Evolutionary conservation across 1,284 basidiomycete genomes (phyloP).

Genomic region (Sphagnurus paluster): DNA sequence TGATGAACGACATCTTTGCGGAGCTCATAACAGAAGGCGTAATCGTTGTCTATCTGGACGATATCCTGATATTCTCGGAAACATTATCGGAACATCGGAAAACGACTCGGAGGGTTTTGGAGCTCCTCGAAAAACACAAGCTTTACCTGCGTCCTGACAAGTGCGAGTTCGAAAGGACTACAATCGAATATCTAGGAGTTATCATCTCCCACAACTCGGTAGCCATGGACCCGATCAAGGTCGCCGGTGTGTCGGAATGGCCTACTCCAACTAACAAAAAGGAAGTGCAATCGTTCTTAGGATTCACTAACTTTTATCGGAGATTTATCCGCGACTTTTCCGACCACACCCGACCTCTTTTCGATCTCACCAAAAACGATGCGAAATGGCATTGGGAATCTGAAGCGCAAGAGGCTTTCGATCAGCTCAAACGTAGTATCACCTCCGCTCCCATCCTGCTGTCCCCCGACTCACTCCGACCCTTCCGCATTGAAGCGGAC

Average conservation of each 20-base stretch:
- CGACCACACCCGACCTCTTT: not conserved
- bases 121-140: slow-evolving; percentile 28
- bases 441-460: not conserved
- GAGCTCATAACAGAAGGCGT: slow-evolving; percentile 21
- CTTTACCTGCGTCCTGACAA: slow-evolving; percentile 39
- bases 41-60: slow-evolving; percentile 19
- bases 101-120: slow-evolving; percentile 28
- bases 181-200: slow-evolving; percentile 3
- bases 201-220: not conserved
- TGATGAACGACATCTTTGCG: slow-evolving; percentile 27
- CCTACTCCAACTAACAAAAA: not conserved
- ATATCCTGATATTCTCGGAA: slow-evolving; percentile 15
- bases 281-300: slow-evolving; percentile 22
- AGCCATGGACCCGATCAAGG: slow-evolving; percentile 3
- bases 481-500: not conserved
- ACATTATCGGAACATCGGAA: slow-evolving; percentile 16
- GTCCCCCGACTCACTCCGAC: not conserved
- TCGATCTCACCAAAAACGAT: not conserved
- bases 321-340: slow-evolving; percentile 33
- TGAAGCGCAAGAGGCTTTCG: not conserved
- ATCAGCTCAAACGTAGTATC: not conserved
- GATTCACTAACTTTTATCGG: slow-evolving; percentile 28
- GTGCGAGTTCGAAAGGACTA: slow-evolving; percentile 5
- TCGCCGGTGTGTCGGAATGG: slow-evolving; percentile 1
- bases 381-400: not conserved